Base-by-base conservation (phyloP, 1,284 basidiomycete genomes). In the Laetiporus sulphureus region DNA sequence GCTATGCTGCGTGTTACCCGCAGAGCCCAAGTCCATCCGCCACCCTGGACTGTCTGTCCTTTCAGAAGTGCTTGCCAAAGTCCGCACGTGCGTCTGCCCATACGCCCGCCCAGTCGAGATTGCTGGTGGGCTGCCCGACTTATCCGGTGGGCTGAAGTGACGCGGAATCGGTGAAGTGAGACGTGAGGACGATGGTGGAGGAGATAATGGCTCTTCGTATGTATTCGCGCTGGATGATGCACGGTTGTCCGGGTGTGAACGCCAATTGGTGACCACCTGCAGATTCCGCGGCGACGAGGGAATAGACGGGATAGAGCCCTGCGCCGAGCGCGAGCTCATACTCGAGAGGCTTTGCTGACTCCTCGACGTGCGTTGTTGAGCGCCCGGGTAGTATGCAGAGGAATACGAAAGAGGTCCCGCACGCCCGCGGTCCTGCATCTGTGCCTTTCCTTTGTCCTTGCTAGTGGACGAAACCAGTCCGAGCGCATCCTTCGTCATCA, bases 251-350 rank as follows among this genome's bases (percentile, higher is more conserved):
- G 36, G 40, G 5, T 41, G 35, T 5, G 42, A 39, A 16, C 40
- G 30, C 34, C 35, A 29, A 12, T 31, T 34, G 13, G 18, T 20
- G n/a, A 18, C 22, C 5, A 15, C 13, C 18, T 37, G 35, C 10
- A 38, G 69, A 67, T 29, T 73, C 67, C 73, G 56, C 7, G 77
- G 69, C 12, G 81, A 76, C 0, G 84, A 88, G 0, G 85, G 79
- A 21, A 89, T 86, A 12, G 82, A 82, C 1, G 83, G 83, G 29
- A 87, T 83, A 1, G 85, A 89, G 8, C 77, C 79, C 40, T 75
- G 81, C 2, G 78, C 79, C 20, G 85, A 89, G 48, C 75, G 75
- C 10, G 75, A 66, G 46, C 75, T 75, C 10, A 75, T 65, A 55
- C 77, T 82, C 2, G 83, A 86, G 10, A 84, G 66, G 50, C 83